Evolutionary conservation across 2,329 filamentous ascomycete genomes (phyloP).

Genomic region (Lachnellula arida): DNA sequence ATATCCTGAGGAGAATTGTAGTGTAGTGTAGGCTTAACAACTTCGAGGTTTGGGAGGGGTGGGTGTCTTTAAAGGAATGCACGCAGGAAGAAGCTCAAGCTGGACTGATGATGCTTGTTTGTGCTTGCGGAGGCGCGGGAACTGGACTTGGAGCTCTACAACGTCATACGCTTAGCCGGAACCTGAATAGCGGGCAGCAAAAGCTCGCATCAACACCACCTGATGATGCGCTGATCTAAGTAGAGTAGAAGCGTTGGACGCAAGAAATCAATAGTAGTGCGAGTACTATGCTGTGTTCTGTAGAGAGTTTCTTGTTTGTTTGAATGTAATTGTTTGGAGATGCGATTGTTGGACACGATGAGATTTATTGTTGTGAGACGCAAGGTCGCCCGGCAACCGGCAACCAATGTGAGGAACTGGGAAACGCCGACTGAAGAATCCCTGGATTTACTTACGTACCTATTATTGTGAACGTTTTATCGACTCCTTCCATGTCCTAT

Average conservation of each 20-base stretch:
- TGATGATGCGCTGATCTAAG: not conserved
- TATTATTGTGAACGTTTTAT: too few relatives aligned
- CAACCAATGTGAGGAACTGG: too few relatives aligned
- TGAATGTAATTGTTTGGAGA: not conserved
- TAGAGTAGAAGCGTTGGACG: not conserved
- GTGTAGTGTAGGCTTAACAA: not conserved
- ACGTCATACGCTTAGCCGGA: not conserved
- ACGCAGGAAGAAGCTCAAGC: not conserved
- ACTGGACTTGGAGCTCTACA: not conserved
- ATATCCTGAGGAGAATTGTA: not conserved
- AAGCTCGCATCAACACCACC: not conserved
- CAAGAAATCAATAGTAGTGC: not conserved
- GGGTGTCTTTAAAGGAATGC: not conserved
- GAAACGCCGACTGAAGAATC: too few relatives aligned
- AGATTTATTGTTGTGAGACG: too few relatives aligned
- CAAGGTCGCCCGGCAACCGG: too few relatives aligned
- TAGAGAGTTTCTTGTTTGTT: not conserved
- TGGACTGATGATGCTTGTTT: not conserved
- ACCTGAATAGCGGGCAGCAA: not conserved
- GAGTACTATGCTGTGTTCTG: not conserved
- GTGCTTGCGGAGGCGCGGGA: not conserved
- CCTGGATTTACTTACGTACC: too few relatives aligned
- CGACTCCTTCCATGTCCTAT: too few relatives aligned
- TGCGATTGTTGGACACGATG: not conserved
- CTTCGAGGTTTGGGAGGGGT: not conserved